phyloP scores from a whole-genome alignment of 2,329 filamentous ascomycete species.

The Botrytis medusae region DNA sequence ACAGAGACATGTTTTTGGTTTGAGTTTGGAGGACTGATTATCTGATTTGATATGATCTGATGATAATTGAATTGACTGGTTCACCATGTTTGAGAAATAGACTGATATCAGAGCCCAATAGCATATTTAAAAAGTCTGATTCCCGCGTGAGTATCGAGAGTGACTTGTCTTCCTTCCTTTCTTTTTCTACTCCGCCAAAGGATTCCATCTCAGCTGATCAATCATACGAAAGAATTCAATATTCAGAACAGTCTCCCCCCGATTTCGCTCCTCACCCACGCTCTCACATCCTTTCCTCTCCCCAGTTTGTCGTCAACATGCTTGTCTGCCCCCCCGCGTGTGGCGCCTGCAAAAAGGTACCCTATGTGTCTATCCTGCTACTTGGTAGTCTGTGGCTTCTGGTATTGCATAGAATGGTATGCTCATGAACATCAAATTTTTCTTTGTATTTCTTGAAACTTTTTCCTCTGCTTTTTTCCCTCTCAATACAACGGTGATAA shows the following conservation, averaged over 20 bases:
- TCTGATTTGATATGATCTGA: neutral
- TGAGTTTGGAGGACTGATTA: neutral
- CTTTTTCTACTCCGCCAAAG: neutral
- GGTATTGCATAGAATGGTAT: neutral
- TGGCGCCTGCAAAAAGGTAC: slow-evolving; percentile 8
- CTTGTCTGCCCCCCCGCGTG: slow-evolving; percentile 11
- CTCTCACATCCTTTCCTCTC: neutral
- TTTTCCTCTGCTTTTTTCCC: neutral
- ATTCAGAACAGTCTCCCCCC: neutral
- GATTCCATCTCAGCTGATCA: neutral
- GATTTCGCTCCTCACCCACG: slow-evolving; percentile 14
- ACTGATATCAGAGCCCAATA: slow-evolving; percentile 3
- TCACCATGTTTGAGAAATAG: neutral
- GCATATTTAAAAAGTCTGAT: slow-evolving; percentile 1
- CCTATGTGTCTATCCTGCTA: neutral
- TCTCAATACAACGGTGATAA: neutral
- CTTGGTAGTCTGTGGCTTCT: neutral
- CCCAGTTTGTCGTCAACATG: slow-evolving; percentile 19
- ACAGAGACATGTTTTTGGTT: neutral
- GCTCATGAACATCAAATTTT: neutral
- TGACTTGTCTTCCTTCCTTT: neutral
- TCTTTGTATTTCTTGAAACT: neutral
- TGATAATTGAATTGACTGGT: slow-evolving; percentile 1
- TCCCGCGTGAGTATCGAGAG: neutral
- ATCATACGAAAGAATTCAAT: neutral